Percentiles rank a stretch among this genome's conserved stretches.
These are phyloP conservation scores for Dendryphion nanum DNA, from an alignment of 2,329 filamentous ascomycete genomes.

Conservation along the genomic window DNA sequence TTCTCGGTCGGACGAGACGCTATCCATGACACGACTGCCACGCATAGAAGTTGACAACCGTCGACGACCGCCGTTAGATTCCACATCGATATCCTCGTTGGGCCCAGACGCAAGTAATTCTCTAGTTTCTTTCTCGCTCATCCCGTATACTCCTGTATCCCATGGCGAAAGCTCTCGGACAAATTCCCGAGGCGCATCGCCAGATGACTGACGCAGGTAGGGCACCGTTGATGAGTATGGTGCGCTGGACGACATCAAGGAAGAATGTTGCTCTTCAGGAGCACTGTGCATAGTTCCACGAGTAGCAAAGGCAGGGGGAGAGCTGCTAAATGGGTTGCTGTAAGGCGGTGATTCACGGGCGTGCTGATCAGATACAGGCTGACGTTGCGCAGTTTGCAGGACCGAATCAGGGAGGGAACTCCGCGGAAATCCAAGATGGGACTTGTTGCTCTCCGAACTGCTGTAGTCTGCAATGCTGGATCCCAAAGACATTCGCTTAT, in stretches of 20 bases:
- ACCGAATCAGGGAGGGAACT: too few species aligned
- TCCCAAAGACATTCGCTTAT: conserved; percentile 13
- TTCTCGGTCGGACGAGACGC: conserved; percentile 22
- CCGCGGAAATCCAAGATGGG: conserved; percentile 15
- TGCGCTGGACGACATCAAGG: conserved; percentile 9
- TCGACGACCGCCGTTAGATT: too few species aligned
- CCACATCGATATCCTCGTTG: conserved; percentile 37
- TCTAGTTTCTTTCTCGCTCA: conserved; percentile 33
- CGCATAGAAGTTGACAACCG: too few species aligned
- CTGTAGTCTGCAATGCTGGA: conserved; percentile 37
- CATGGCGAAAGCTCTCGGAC: too few species aligned
- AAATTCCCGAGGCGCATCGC: too few species aligned
- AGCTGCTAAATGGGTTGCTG: conserved; percentile 26
- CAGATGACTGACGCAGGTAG: too few species aligned
- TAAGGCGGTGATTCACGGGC: conserved; percentile 21
- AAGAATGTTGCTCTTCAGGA: conserved; percentile 6
- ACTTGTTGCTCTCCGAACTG: conserved; percentile 24
- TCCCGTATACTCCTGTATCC: too few species aligned
- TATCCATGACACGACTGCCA: neutral
- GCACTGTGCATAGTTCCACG: conserved; percentile 9
- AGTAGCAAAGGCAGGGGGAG: conserved; percentile 21
- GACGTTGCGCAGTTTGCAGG: too few species aligned
- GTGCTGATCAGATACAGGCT: too few species aligned
- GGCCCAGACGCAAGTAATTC: conserved; percentile 36
- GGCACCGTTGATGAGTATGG: conserved; percentile 18